Base-by-base conservation (phyloP, 2,329 filamentous ascomycete genomes). In the Colletotrichum filicis region DNA sequence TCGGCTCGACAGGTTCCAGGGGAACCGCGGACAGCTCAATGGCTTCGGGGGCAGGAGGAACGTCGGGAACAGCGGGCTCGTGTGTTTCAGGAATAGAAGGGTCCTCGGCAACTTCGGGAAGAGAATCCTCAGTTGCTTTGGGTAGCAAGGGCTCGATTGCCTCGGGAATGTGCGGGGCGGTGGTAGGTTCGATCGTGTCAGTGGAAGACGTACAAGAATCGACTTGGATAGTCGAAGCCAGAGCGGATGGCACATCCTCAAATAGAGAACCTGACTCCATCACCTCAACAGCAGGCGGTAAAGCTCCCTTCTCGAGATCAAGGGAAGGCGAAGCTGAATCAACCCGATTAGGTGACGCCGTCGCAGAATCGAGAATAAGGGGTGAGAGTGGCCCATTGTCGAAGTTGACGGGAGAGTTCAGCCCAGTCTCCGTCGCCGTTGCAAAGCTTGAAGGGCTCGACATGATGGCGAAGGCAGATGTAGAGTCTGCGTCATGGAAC, bases 401-500 rank as follows among this genome's bases (percentile, higher is more conserved):
- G 9, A 66, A 49, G 49, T 68, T 71, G 19, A 65, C 55, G 11
- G 71, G 71, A 14, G 71, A 73, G 49, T 57, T 71, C 46, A 73
- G 55, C 8, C 49, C 61, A 16, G 66, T 65, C 56, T 73, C 70
- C 22, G 57, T 24, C 12, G 66, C 71, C 3, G 71, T 73, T 19
- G 71, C 71, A 37, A 73, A 73, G 60, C 71, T 73, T 5, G 71
- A 70, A 26, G 71, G 71, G 52, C 71, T 73, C 30, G 71, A 65
- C 28, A 64, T 16, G 22, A 65, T 19, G 3, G 26, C 55, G 6
- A 64, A 7, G 26, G 49, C 60, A 19, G 60, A 58, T 6, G 68
- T 53, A 5, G 70, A 73, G 14, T 56, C 56, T 19, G 61, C 71
- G 32, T 73, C 71, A 57, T 73, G 71, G 35, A 66, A 73, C 12